Base-by-base conservation (phyloP, 1,284 basidiomycete species). In the Cutaneotrichosporon mucoides region DNA sequence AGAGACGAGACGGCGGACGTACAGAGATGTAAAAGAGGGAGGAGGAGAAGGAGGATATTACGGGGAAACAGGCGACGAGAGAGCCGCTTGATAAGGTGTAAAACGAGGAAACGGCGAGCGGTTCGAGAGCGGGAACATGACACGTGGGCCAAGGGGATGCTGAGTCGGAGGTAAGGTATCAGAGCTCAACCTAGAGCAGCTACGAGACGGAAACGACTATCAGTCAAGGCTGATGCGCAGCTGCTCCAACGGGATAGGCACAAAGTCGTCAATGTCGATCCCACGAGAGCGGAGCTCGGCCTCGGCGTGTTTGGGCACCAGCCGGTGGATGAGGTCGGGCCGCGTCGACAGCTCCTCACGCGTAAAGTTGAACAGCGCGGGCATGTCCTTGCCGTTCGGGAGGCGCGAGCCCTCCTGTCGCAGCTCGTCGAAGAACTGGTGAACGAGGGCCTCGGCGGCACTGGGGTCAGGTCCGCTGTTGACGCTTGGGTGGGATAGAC, bases 391-490 rank as follows among this genome's bases (percentile, higher is more conserved):
- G 64, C 95, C 95, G 73, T 95, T 97, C 11, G 94, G 93, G 89
- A 99, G 90, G 77, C 87, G 87, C 45, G 90, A 87, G 1, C 92
- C 92, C 73, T 93, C 89, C 52, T 83, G 84, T 66, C 92, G 86
- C 69, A 99, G 80, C 79, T 99, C 95, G 76, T 99, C 93, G 77
- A 99, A 99, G 87, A 99, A 95, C 16, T 92, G 88, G 76, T 98
- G 93, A 56, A 89, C 86, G 85, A 94, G 89, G 6, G 92, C 92
- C 79, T 98, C 91, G 67, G 95, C 84, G 5, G 95, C 90, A 47
- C 70, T 76, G 24, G 24, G 24, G 24, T 24, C 24, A 24, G 24
- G 24, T 24, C 24, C 24, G 24, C 24, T 24, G 24, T 24, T 24
- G 24, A 24, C 24, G 24, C 24, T 24, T 24, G 24, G 24, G 24